phyloP scores from a whole-genome alignment of 179 eudicot species.

The Corrigiola litoralis region DNA sequence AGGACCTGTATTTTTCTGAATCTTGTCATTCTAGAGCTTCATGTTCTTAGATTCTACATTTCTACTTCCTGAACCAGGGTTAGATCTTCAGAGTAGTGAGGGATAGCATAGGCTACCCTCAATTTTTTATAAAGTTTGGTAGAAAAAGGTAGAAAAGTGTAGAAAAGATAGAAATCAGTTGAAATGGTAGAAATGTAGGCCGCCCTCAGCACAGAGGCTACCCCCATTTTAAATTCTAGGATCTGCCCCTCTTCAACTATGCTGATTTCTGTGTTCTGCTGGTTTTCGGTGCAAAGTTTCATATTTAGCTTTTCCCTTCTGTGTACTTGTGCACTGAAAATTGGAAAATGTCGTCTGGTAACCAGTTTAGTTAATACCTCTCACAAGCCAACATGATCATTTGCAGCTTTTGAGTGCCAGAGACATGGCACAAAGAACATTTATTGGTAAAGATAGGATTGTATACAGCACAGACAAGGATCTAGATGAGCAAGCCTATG shows the following conservation, averaged over 20 bases:
- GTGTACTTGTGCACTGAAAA: not conserved
- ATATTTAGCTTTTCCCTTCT: not conserved
- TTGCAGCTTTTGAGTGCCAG: constrained; percentile 82
- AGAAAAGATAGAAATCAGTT: no score
- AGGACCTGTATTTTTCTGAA: no score
- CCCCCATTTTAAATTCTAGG: no score
- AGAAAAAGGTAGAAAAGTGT: no score
- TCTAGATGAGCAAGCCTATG: constrained; percentile 75
- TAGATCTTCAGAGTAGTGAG: no score
- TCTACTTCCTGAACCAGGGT: no score
- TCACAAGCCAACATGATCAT: constrained; percentile 9
- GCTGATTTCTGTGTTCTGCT: not conserved
- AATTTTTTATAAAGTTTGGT: no score
- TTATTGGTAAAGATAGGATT: constrained; percentile 70
- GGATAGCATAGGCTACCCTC: no score
- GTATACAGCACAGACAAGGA: constrained; percentile 83
- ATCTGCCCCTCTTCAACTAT: not conserved
- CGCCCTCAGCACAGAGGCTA: no score
- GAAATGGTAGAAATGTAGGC: no score
- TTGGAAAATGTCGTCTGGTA: not conserved
- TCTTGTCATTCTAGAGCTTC: no score
- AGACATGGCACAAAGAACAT: constrained; percentile 86
- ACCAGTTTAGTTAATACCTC: not conserved
- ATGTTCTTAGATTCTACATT: no score
- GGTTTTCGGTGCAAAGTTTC: not conserved